Conservation (phyloP, 2,329 filamentous ascomycete genomes). For the Penicillium hordei region DNA sequence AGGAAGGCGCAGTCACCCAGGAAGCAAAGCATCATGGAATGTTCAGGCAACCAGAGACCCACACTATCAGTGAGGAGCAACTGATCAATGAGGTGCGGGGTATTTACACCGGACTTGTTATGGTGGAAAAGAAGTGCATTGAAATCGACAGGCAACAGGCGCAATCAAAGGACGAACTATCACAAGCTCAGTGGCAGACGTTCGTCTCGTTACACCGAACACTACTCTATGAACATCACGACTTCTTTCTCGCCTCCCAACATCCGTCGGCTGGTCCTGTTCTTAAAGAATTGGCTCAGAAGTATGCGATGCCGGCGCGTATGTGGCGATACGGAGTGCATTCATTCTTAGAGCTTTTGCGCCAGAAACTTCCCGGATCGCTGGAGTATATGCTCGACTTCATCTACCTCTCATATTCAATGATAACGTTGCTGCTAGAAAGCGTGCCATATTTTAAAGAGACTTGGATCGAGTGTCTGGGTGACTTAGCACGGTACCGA, state of each 20-base stretch:
- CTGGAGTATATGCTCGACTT: conserved; percentile 89
- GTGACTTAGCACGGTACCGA: conserved; percentile 78
- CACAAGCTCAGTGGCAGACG: conserved; percentile 75
- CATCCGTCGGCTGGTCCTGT: conserved; percentile 74
- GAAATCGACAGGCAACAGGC: conserved; percentile 69
- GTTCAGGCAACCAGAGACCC: conserved; percentile 60
- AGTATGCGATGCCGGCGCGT: conserved; percentile 86
- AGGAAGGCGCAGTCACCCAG: not conserved
- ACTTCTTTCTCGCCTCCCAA: conserved; percentile 83
- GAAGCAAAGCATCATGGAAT: conserved; percentile 32
- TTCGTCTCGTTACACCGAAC: conserved; percentile 80
- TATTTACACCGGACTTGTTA: conserved; percentile 72
- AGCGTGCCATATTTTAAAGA: conserved; percentile 79
- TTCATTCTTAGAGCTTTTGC: conserved; percentile 73
- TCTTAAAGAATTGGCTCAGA: conserved; percentile 67
- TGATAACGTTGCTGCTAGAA: conserved; percentile 84
- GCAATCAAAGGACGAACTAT: conserved; percentile 37
- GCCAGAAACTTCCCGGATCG: conserved; percentile 71
- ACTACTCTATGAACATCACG: conserved; percentile 76
- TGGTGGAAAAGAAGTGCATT: conserved; percentile 86
- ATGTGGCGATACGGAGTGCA: conserved; percentile 97
- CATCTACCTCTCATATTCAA: conserved; percentile 83
- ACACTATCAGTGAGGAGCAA: conserved; percentile 73
- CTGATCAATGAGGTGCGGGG: conserved; percentile 68
- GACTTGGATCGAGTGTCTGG: conserved; percentile 91